Evolutionary conservation across 2,329 filamentous ascomycete genomes (phyloP).

Genomic region (Neonectria faginata): DNA sequence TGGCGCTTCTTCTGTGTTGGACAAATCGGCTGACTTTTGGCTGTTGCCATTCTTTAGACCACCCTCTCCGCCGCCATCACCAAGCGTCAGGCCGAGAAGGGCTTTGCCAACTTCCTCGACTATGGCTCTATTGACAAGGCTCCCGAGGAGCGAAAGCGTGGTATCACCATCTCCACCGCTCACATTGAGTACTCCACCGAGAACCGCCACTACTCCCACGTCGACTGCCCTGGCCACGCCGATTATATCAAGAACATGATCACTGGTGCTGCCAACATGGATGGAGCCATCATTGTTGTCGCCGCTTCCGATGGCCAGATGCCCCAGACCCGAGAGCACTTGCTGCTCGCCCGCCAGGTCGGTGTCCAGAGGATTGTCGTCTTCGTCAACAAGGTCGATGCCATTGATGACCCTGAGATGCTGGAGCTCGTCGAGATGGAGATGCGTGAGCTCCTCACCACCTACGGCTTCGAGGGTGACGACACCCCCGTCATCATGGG

Average conservation of each 20-base stretch:
- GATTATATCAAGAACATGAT: slow-evolving; percentile 99
- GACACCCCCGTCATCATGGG: slow-evolving; percentile 98
- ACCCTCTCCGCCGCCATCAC: slow-evolving; percentile 99
- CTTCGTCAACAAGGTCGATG: slow-evolving; percentile 99
- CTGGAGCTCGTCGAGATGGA: slow-evolving; percentile 99
- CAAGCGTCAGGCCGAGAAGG: slow-evolving; percentile 96
- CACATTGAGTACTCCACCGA: slow-evolving; percentile 99
- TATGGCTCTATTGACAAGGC: slow-evolving; percentile 99
- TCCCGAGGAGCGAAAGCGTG: slow-evolving; percentile 98
- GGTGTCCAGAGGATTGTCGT: slow-evolving; percentile 98
- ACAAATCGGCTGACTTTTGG: slow-evolving; percentile 33
- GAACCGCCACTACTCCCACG: slow-evolving; percentile 96
- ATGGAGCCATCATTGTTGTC: slow-evolving; percentile 98
- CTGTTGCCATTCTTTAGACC: slow-evolving; percentile 71
- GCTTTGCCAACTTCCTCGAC: slow-evolving; percentile 92
- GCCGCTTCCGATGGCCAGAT: slow-evolving; percentile 99
- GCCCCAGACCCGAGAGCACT: slow-evolving; percentile 98
- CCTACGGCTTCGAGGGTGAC: slow-evolving; percentile 97
- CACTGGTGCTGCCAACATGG: slow-evolving; percentile 99
- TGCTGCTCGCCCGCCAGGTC: slow-evolving; percentile 97
- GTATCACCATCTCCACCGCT: slow-evolving; percentile 98
- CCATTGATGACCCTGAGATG: slow-evolving; percentile 98
- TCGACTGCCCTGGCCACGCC: slow-evolving; percentile 99
- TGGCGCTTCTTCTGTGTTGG: slow-evolving; percentile 7
- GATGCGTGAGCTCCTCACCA: slow-evolving; percentile 95